Evolutionary conservation across 441 rosid genomes (phyloP).

Genomic region (Kokia cookei): DNA sequence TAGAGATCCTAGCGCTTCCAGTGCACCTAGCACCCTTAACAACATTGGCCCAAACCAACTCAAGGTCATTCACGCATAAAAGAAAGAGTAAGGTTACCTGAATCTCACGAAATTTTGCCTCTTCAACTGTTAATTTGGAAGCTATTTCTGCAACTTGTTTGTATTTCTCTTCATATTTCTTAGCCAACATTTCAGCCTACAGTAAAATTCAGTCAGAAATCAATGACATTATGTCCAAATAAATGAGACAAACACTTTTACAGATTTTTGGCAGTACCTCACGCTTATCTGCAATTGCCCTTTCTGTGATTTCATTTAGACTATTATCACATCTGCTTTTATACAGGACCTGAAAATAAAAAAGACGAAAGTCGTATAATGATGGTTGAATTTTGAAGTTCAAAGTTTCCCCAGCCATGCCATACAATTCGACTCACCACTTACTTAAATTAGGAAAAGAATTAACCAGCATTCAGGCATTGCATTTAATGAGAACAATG

Average conservation of each 20-base stretch:
- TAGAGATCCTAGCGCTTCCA: too few relatives aligned
- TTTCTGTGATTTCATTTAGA: constrained; percentile 87
- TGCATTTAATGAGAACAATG: background rate
- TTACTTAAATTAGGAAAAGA: background rate
- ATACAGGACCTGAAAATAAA: constrained; percentile 60
- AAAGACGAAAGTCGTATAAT: constrained; percentile 1
- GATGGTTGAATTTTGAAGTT: constrained; percentile 8
- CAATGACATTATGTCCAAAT: constrained; percentile 7
- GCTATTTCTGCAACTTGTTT: constrained; percentile 96
- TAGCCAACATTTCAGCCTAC: constrained; percentile 83
- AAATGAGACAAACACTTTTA: constrained; percentile 2
- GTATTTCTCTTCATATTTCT: constrained; percentile 95
- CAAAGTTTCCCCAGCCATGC: background rate
- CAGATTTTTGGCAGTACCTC: constrained; percentile 51
- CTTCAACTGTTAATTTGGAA: constrained; percentile 90
- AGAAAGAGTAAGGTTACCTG: constrained; percentile 47
- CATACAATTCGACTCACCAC: background rate
- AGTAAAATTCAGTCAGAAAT: constrained; percentile 19
- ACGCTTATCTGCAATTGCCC: constrained; percentile 87
- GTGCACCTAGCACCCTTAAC: background rate
- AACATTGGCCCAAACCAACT: constrained; percentile 5
- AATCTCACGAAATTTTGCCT: constrained; percentile 86
- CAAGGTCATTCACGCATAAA: background rate
- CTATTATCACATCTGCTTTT: constrained; percentile 96
- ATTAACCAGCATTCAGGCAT: background rate